These are phyloP conservation scores for Pterocarpus macrocarpus DNA, from an alignment of 306 rosid genomes.

Conservation along the genomic window DNA sequence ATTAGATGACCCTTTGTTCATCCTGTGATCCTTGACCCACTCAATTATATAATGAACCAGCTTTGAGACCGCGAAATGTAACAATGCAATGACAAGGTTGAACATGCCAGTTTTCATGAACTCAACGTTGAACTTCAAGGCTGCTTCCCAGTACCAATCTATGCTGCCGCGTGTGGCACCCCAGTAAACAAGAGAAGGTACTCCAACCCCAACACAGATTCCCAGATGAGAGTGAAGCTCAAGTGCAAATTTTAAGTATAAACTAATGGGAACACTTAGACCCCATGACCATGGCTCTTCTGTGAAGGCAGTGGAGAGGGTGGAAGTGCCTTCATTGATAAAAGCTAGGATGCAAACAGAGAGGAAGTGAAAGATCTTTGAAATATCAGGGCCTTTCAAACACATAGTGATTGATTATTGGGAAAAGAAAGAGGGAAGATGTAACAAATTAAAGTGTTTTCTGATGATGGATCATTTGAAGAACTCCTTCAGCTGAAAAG, in stretches of 20 bases:
- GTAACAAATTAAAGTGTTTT: background rate
- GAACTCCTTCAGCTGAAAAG: conserved; percentile 31
- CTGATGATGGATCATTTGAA: conserved; percentile 40
- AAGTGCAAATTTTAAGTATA: conserved; percentile 56
- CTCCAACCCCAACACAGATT: conserved; percentile 48
- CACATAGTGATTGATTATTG: background rate
- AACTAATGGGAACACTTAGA: conserved; percentile 49
- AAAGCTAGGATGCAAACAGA: conserved; percentile 52
- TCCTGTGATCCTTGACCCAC: conserved; percentile 35
- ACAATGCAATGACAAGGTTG: conserved; percentile 46
- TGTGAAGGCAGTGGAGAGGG: conserved; percentile 42
- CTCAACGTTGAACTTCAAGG: conserved; percentile 46
- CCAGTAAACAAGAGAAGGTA: conserved; percentile 58
- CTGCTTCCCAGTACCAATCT: conserved; percentile 48
- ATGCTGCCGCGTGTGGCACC: conserved; percentile 48
- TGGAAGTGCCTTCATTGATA: conserved; percentile 58
- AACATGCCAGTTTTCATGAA: conserved; percentile 46
- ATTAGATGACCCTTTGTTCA: background rate
- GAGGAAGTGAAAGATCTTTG: conserved; percentile 46
- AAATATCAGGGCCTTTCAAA: conserved; percentile 41
- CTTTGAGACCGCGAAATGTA: conserved; percentile 44
- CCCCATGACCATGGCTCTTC: conserved; percentile 56
- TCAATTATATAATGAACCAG: conserved; percentile 40
- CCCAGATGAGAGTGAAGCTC: conserved; percentile 56
- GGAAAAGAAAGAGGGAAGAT: background rate